Base-by-base conservation (phyloP, 2,329 filamentous ascomycete species). In the Fusarium drepaniforme region DNA sequence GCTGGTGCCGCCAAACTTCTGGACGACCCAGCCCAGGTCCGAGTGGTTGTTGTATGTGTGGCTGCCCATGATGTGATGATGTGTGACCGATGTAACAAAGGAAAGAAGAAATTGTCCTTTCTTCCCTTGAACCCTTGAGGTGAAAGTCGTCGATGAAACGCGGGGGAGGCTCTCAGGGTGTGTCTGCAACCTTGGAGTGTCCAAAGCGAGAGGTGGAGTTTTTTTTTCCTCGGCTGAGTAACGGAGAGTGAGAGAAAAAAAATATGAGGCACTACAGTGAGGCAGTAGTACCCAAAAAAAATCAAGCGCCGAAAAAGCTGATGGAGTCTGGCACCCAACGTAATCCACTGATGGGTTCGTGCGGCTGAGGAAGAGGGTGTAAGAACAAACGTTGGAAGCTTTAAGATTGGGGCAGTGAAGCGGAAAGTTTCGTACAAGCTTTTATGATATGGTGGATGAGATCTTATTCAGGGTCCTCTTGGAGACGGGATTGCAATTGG, bases 1-100 rank as follows among this genome's bases (percentile, higher is more conserved):
- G 81, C 94, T 97, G 63, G 96, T 99, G 62, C 96, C 96, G 73
- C 96, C 96, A 83, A 97, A 98, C 84, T 98, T 98, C 83, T 98
- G 95, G 61, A 98, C 93, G 35, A 97, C 89, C 96, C 95, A 98
- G 76, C 88, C 88, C 74, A 87, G 85, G 57, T 79, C 78, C 65
- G 82, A 79, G 59, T 81, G 77, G 75, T 86, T 86, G 75, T 74
- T 79, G 70, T 80, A 74, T 46, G 78, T 77, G 18, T 80, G 80
- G 71, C 79, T 80, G 65, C 80, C 82, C 83, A 84, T 84, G 51
- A 53, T 66, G 33, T 68, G 18, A 84, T 84, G 51, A 53, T 66
- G 33, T 68, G 18, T 37, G 28, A 35, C 49, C 12, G 28, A 33
- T 33, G 28, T 30, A 33, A 42, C 61, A 40, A 64, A 66, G 40